Percentiles rank a stretch among this genome's conserved stretches.
These are phyloP conservation scores for Tetrapyrgos nigripes DNA, from an alignment of 1,284 basidiomycete species.

Conservation along the genomic window DNA sequence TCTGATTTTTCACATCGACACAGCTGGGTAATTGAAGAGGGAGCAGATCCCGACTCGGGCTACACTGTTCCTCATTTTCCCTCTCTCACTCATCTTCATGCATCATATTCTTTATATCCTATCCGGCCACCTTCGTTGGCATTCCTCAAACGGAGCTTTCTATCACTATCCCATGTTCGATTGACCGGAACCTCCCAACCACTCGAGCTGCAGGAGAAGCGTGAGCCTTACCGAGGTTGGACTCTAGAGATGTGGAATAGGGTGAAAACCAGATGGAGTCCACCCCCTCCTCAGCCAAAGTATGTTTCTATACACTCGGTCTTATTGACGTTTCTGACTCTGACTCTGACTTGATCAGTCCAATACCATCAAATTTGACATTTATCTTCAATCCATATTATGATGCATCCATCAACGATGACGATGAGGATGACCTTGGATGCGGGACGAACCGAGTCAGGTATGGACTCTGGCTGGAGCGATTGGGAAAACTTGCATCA, in stretches of 20 bases:
- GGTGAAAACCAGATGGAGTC: neutral
- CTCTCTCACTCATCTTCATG: slow-evolving; percentile 2
- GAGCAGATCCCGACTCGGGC: too few species aligned
- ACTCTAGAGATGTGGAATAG: neutral
- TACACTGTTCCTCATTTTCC: neutral
- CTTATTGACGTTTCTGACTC: neutral
- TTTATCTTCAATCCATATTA: slow-evolving; percentile 5
- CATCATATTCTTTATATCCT: neutral
- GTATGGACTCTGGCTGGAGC: neutral
- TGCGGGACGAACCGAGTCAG: neutral
- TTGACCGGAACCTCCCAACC: neutral
- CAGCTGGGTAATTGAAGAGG: too few species aligned
- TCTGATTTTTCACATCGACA: too few species aligned
- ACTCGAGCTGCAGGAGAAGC: neutral
- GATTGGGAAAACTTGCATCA: neutral
- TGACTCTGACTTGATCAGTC: neutral
- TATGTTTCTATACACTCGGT: neutral
- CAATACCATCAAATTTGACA: slow-evolving; percentile 8
- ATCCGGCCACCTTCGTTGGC: neutral
- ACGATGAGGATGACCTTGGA: too few species aligned
- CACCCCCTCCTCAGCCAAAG: neutral
- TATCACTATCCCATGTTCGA: slow-evolving; percentile 3
- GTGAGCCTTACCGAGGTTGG: neutral
- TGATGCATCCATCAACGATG: too few species aligned
- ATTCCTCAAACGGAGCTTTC: neutral